Evolutionary conservation across 1,284 basidiomycete genomes (phyloP), one percentile per base, ranked within the genome.

Genomic region (Trichosporon inkin): DNA sequence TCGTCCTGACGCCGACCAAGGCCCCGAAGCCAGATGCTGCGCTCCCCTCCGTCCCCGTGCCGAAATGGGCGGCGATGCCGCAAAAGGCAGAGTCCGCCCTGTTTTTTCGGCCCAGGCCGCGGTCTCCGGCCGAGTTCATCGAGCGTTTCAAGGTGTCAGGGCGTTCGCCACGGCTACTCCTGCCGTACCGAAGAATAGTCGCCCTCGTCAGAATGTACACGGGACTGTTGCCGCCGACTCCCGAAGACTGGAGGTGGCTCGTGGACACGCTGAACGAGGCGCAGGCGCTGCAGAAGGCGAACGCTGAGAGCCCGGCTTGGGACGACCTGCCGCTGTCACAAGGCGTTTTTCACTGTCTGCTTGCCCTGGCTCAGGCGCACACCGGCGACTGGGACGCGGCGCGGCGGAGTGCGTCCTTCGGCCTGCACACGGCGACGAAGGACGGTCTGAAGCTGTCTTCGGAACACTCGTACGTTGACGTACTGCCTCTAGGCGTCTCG

Each of bases 181-280:
- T 63, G 1, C 59, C 62, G 0, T 22, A 39, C 5, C 14, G 41
- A 3, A 54, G 61, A 19, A 36, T 62, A 24, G 6, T 32, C 1
- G 61, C 61, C 10, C 13, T 56, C 4, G 39, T 41, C 28, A 32
- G 53, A 14, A 28, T 56, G 16, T 62, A 55, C 34, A 34, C 19
- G 13, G 14, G 36, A 8, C 2, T 17, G 2, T 24, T 35, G 2
- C 14, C 37, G 6, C 41, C 62, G 6, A 40, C 40, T 0, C 28
- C 19, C 3, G 34, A 13, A 2, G 60, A 64, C 44, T 64, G 63
- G 63, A 10, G 14, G 20, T 64, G 63, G 63, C 60, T 64, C 20
- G 51, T 14, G 10, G 11, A 28, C 11, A 41, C 40, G 4, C 44
- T 64, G 3, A 38, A 11, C 13, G 22, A 19, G 11, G 35, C 16